Percentiles rank a stretch among this genome's conserved stretches.
Evolutionary conservation across 2,329 filamentous ascomycete genomes (phyloP).

Genomic region (Cladosporium sphaerospermum): DNA sequence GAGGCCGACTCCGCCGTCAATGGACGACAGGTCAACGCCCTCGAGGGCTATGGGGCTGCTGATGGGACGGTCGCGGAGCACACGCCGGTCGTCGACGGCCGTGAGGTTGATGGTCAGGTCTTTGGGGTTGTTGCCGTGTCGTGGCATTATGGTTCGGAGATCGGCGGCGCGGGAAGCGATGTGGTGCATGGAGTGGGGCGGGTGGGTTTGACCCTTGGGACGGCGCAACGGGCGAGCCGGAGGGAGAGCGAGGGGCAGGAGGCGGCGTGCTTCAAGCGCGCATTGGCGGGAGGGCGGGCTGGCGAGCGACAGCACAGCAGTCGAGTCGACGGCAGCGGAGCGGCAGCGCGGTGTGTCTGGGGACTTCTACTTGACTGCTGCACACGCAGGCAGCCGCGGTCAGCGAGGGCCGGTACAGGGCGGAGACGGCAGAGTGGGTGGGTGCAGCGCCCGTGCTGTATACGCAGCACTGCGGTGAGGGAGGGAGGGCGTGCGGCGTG

Average conservation of each 20-base stretch:
- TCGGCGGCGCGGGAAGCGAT: constrained; percentile 5
- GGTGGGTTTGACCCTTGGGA: constrained; percentile 4
- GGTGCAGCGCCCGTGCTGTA: background rate
- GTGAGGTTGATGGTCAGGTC: constrained; percentile 26
- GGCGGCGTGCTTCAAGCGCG: constrained; percentile 6
- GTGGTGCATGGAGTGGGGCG: constrained; percentile 10
- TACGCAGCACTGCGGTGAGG: background rate
- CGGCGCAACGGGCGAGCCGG: constrained; percentile 6
- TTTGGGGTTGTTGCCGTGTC: constrained; percentile 20
- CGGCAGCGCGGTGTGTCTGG: too few relatives aligned
- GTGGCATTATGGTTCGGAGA: constrained; percentile 23
- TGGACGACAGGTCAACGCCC: constrained; percentile 32
- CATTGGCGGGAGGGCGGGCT: background rate
- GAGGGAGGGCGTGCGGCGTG: background rate
- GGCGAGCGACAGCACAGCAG: too few relatives aligned
- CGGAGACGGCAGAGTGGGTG: background rate
- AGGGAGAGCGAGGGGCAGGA: background rate
- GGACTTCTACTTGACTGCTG: background rate
- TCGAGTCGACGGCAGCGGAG: too few relatives aligned
- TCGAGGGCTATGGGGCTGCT: constrained; percentile 31
- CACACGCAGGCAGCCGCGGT: constrained; percentile 4
- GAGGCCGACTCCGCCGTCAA: constrained; percentile 28
- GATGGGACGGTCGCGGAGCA: constrained; percentile 17
- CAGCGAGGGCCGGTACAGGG: background rate
- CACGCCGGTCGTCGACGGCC: constrained; percentile 12